These are phyloP conservation scores for Solanum tarapatanum DNA, from an alignment of 257 asterid species.

Conservation along the genomic window DNA sequence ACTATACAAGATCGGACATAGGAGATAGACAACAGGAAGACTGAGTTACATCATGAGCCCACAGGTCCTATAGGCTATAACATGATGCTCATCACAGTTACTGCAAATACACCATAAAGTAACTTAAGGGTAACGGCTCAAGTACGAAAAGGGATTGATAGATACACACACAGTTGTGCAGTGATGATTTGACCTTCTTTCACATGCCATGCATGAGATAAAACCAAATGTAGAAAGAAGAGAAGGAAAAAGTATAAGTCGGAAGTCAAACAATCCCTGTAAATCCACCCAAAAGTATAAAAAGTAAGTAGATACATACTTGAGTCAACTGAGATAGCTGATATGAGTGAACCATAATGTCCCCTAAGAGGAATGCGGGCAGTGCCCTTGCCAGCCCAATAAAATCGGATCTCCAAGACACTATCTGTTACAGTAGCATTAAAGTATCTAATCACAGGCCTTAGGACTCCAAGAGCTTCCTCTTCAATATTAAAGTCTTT, in stretches of 20 bases:
- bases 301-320: slow-evolving; percentile 18
- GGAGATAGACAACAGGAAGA: neutral
- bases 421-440: slow-evolving; percentile 40
- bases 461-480: slow-evolving; percentile 73
- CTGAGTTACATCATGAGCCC: neutral
- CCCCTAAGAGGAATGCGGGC: slow-evolving; percentile 50
- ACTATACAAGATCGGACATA: neutral
- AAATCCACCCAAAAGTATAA: neutral
- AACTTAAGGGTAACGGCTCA: neutral
- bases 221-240: neutral
- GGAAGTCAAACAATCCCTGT: neutral
- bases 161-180: neutral
- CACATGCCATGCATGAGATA: neutral
- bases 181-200: neutral
- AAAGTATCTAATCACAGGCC: slow-evolving; percentile 22
- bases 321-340: slow-evolving; percentile 72
- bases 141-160: neutral
- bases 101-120: neutral
- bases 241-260: neutral
- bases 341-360: slow-evolving; percentile 80
- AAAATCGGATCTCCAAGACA: slow-evolving; percentile 55
- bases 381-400: slow-evolving; percentile 95
- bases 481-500: slow-evolving; percentile 69
- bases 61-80: neutral
- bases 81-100: neutral